Evolutionary conservation across 495 filamentous ascomycete genomes (phyloP), one percentile per base, ranked within the genome.

Genomic region (Aspergillus carlsbadensis): DNA sequence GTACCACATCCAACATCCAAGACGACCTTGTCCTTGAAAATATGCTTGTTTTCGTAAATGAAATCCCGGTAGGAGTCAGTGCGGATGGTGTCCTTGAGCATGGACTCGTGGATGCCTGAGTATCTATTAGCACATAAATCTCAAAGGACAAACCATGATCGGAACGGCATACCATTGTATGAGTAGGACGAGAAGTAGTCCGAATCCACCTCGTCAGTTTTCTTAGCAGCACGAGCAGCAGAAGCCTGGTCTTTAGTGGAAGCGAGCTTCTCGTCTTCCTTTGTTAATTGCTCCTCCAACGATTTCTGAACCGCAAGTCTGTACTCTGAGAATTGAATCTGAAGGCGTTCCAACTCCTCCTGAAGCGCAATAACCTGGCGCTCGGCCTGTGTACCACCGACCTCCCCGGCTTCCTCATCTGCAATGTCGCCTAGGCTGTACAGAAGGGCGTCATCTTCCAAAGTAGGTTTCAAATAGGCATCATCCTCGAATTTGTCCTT

Each of bases 1-100:
- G 92, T 96, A 50, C 92, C 92, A 66, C 92, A 96, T 47, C 92
- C 92, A 40, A 97, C 90, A 70, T 97, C 92, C 37, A 97, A 83
- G 29, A 97, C 90, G 45, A 90, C 81, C 77, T 95, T 95, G 68
- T 87, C 88, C 70, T 88, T 86, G 74, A 97, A 96, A 6, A 97
- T 72, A 60, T 92, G 81, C 76, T 95, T 92, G 76, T 96, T 92
- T 45, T 90, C 79, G 54, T 87, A 87, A 24, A 89, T 81, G 56
- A 88, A 88, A 59, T 89, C 85, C 8, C 85, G 76, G 58, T 89
- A 89, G 22, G 83, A 77, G 56, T 87, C 81, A 26, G 86, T 89
- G 34, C 86, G 79, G 22, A 89, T 74, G 0, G 76, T 68, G 60
- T 89, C 86, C 60, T 95, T 92, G 59, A 96, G 81, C 92, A 96